Evolutionary conservation across 2,329 filamentous ascomycete species (phyloP), one percentile per base, ranked within the genome.

Genomic region (Alternaria sp.): DNA sequence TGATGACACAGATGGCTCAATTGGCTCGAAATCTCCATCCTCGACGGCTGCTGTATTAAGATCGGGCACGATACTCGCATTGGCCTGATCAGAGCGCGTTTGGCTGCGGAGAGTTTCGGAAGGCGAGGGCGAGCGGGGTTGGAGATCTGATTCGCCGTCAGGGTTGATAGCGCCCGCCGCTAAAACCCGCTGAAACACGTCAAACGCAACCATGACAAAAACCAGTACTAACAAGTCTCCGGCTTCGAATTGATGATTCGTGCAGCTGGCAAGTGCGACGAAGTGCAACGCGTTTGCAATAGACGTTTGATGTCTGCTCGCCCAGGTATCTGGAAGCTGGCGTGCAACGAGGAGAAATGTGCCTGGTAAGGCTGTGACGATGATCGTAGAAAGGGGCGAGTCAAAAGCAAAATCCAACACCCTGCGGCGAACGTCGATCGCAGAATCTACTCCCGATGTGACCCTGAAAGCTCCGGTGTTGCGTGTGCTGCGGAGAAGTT

Each of bases 191-290:
- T 72, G 70, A 61, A 73, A 71, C 61, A 68, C 67, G 61, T 76
- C 73, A 55, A 75, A 75, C 57, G 66, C 69, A 43, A 70, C 69
- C 72, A 76, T 75, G 65, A 75, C 71, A 61, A 75, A 64, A 38
- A 68, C 63, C 41, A 66, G 62, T 22, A 71, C 64, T 28, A 75
- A 42, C 52, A 72, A 57, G 59, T 75, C 68, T 47, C 65, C 59
- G 30, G 65, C 55, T 14, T 64, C 65, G 36, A 67, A 26, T 41
- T 44, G 55, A 43, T 71, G 68, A 48, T 66, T 63, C 32, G 64
- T 68, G 56, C 72, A 63, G 51, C 67, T 70, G 26, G 63, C 62
- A 38, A 74, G 60, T 12, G 67, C 66, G 28, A 72, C 58, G 16
- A 70, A 55, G 24, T 71, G 69, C 47, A 75, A 55, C 43, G 61